Base-by-base conservation (phyloP, 139 green algal species). In the Chloropicon primus region DNA sequence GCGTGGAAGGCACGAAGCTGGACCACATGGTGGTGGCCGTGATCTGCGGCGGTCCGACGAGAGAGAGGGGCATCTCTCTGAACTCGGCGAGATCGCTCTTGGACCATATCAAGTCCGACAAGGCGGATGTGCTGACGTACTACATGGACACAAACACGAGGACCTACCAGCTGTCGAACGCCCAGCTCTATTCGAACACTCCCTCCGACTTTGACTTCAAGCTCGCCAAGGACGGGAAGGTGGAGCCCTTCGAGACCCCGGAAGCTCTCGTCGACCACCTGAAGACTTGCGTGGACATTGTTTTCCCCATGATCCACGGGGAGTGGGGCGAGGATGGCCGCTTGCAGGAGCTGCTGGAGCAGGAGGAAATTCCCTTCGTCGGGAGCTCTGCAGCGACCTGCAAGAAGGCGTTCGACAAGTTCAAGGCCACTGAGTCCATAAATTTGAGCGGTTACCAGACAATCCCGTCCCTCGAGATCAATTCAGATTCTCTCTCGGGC, bases 171-270 rank as follows among this genome's bases (percentile, higher is more conserved):
- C 74, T 87, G 22, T 74, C 80, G 3, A 5, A 53, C 25, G 78
- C 74, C 72, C 77, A 85, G 27, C 79, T 88, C 80, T 83, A 84
- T 21, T 82, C 75, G 25, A 82, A 84, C 54, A 85, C 85, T 24
- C 84, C 83, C 21, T 74, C 74, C 1, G 85, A 89, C 72, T 86
- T 89, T n/a, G 85, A 88, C 53, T 88, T 83, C 71, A 83, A 84
- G 73, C 76, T 89, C 1, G 5, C 24, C 71, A 74, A 25, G 23
- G 23, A 72, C 53, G 74, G 81, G 74, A 78, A 22, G 26, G 72
- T n/a, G 54, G 74, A 24, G 71, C 76, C 23, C 22, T 86, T 87
- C 73, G 21, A 62, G 1, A 72, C 24, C 24, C 62, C 79, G 27
- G 2, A 41, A 22, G 78, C 54, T 3, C 83, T 87, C 23, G 41